These are phyloP conservation scores for Clarireedia homoeocarpa DNA, from an alignment of 2,329 filamentous ascomycete genomes.

Conservation along the genomic window DNA sequence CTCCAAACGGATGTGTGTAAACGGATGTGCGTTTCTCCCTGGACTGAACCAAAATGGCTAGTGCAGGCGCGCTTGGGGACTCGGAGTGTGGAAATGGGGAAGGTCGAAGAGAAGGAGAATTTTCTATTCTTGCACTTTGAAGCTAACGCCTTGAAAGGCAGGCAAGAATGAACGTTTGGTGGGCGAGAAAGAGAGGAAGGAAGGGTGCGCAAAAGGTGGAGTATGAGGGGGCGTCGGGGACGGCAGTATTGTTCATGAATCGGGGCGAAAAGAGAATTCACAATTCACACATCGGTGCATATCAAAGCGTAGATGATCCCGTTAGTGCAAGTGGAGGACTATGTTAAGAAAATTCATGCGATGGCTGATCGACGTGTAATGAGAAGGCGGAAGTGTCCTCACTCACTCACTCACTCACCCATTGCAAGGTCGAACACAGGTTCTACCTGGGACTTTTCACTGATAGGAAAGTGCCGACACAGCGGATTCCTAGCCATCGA, in stretches of 20 bases:
- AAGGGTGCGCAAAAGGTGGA: background rate
- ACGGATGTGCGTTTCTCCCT: background rate
- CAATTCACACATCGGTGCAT: background rate
- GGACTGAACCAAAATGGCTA: background rate
- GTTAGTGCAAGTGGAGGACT: background rate
- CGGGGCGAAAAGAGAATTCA: background rate
- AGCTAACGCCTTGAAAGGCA: background rate
- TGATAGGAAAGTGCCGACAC: background rate
- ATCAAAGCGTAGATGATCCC: slow-evolving; percentile 1
- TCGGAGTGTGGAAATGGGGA: background rate
- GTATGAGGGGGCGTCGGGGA: background rate
- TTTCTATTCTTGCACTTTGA: slow-evolving; percentile 2
- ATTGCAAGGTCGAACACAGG: background rate
- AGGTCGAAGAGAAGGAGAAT: background rate
- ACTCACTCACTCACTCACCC: background rate
- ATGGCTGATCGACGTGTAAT: background rate
- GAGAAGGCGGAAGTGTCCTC: background rate
- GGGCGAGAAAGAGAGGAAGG: background rate
- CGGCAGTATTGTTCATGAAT: background rate
- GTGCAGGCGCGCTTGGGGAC: slow-evolving; percentile 3
- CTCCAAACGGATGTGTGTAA: background rate
- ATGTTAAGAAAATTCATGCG: background rate
- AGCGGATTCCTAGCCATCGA: background rate
- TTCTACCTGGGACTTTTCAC: background rate
- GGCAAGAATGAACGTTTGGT: background rate